A percentile compares a stretch with the other conserved stretches of the same genome.
phyloP scores from a whole-genome alignment of 768 basidiomycete species.

The Candolleomyces eurysporus region DNA sequence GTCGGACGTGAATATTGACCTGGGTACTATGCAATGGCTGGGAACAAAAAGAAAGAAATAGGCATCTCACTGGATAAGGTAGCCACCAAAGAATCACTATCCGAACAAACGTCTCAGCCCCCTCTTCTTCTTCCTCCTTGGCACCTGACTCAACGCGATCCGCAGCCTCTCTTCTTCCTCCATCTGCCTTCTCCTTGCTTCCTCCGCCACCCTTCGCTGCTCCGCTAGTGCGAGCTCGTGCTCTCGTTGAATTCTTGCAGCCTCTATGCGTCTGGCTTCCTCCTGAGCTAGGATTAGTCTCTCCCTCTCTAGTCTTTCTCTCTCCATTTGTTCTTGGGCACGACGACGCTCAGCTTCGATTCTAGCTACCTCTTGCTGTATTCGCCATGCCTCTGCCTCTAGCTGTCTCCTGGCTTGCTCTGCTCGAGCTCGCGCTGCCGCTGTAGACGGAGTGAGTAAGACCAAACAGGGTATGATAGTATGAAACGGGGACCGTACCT shows the following conservation, averaged over 20 bases:
- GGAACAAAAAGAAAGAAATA: too few species aligned
- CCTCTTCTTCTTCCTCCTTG: too few species aligned
- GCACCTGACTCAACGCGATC: too few species aligned
- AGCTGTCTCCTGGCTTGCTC: slow-evolving; percentile 44
- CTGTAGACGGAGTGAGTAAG: neutral
- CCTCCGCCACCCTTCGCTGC: neutral
- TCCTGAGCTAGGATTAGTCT: neutral
- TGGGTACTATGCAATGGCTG: too few species aligned
- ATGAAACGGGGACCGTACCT: slow-evolving; percentile 1
- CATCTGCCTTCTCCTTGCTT: neutral
- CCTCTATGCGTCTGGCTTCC: neutral
- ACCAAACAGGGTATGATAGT: neutral
- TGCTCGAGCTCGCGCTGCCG: slow-evolving; percentile 40
- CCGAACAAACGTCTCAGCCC: too few species aligned
- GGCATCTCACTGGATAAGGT: too few species aligned
- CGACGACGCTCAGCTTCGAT: slow-evolving; percentile 1
- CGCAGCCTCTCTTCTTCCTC: neutral
- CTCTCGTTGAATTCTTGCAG: neutral
- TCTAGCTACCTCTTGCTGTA: neutral
- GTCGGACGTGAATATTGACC: too few species aligned
- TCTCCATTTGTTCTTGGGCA: neutral
- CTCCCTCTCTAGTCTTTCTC: neutral
- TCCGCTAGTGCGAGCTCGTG: neutral
- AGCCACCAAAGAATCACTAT: too few species aligned
- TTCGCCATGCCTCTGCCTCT: slow-evolving; percentile 36